Conservation (phyloP, 257 asterid genomes). For the Petunia axillaris region DNA sequence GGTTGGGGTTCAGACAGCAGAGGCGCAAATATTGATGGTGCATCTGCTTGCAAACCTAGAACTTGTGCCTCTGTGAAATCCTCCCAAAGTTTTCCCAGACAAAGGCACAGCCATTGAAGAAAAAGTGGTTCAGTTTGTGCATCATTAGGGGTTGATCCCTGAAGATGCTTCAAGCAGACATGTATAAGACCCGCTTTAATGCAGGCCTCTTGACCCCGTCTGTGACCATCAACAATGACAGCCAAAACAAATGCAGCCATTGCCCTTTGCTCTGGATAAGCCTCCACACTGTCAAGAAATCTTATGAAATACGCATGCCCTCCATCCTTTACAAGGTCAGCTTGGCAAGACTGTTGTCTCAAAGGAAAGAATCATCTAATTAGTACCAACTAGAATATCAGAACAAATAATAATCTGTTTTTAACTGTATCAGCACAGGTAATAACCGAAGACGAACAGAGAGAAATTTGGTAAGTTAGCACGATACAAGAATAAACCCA, state of each 20-base stretch:
- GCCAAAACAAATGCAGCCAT: conserved; percentile 99
- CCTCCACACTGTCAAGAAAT: conserved; percentile 94
- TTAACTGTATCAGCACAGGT: background rate
- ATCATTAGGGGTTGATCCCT: conserved; percentile 71
- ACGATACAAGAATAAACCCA: background rate
- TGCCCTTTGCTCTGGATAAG: conserved; percentile 98
- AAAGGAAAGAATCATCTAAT: conserved; percentile 24
- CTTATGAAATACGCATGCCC: conserved; percentile 90
- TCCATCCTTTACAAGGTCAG: conserved; percentile 96
- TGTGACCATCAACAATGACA: conserved; percentile 95
- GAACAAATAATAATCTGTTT: background rate
- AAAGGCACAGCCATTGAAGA: conserved; percentile 98
- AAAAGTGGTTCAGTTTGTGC: conserved; percentile 87
- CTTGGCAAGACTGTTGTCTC: conserved; percentile 87
- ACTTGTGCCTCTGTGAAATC: conserved; percentile 88
- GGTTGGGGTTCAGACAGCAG: conserved; percentile 96
- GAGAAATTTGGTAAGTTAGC: background rate
- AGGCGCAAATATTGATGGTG: conserved; percentile 79
- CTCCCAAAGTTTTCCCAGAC: conserved; percentile 97
- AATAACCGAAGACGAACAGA: background rate
- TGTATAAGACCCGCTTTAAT: conserved; percentile 77
- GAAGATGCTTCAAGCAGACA: conserved; percentile 88
- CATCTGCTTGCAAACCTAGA: conserved; percentile 83
- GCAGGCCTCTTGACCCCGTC: conserved; percentile 94
- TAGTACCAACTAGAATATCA: background rate